A percentile compares a stretch with the other conserved stretches of the same genome.
Evolutionary conservation across 1,284 basidiomycete species (phyloP).

Genomic region (Schizophyllum amplum): DNA sequence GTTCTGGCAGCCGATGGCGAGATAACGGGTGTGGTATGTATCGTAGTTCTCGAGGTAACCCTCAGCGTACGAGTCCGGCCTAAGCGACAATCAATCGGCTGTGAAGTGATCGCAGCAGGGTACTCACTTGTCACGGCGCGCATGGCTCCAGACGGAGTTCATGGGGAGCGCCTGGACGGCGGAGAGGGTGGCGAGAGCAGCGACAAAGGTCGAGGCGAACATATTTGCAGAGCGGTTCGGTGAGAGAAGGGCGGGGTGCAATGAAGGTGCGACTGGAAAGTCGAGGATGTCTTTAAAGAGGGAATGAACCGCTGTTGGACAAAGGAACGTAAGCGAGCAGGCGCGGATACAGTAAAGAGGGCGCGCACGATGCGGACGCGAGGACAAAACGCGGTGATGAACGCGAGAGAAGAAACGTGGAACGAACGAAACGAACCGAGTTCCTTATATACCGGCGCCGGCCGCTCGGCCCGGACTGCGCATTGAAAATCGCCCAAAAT

Average conservation of each 20-base stretch:
- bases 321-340: constrained; percentile 16
- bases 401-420: constrained; percentile 14
- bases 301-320: neutral
- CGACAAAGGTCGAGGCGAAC: constrained; percentile 37
- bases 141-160: constrained; percentile 12
- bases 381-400: constrained; percentile 16
- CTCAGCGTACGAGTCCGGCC: constrained; percentile 35
- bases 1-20: constrained; percentile 41
- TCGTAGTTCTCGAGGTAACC: constrained; percentile 47
- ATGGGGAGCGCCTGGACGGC: constrained; percentile 25
- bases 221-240: constrained; percentile 19
- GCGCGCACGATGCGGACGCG: constrained; percentile 19
- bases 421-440: constrained; percentile 10
- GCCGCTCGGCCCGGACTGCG: neutral
- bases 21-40: constrained; percentile 53
- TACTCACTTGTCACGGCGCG: neutral
- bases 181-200: constrained; percentile 39
- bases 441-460: neutral
- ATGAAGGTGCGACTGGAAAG: constrained; percentile 10
- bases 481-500: neutral
- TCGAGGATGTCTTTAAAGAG: constrained; percentile 9
- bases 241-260: constrained; percentile 8
- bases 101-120: neutral
- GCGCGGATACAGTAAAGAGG: constrained; percentile 20
- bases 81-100: neutral